phyloP scores from a whole-genome alignment of 345 rosid genomes.

The Mercurialis annua region DNA sequence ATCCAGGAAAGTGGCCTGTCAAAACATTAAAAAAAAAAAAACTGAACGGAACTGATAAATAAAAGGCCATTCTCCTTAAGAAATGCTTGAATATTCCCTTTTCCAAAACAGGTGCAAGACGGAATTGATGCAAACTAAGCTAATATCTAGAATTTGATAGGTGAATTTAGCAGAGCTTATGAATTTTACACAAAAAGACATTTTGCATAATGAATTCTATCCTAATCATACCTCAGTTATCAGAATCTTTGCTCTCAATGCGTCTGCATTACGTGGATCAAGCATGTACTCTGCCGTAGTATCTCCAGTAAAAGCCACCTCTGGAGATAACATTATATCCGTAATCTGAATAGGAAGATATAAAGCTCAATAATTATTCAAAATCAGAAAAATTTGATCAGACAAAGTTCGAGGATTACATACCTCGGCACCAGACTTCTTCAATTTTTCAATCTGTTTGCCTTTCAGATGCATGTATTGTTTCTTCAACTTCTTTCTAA shows the following conservation, averaged over 20 bases:
- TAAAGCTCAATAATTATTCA: slow-evolving; percentile 16
- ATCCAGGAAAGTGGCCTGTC: slow-evolving; percentile 89
- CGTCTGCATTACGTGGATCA: slow-evolving; percentile 92
- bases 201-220: neutral
- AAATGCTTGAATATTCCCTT: neutral
- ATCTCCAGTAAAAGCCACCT: slow-evolving; percentile 94
- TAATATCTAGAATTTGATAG: neutral
- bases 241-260: slow-evolving; percentile 87
- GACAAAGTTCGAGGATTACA: slow-evolving; percentile 13
- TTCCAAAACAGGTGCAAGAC: neutral
- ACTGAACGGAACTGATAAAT: neutral
- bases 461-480: slow-evolving; percentile 87
- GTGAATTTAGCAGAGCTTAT: neutral
- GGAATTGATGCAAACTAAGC: neutral
- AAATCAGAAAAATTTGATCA: neutral
- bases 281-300: slow-evolving; percentile 94
- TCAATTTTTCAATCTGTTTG: slow-evolving; percentile 85
- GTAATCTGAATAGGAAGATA: slow-evolving; percentile 57
- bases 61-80: neutral
- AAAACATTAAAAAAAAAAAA: slow-evolving; percentile 21
- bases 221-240: slow-evolving; percentile 72
- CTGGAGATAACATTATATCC: slow-evolving; percentile 76
- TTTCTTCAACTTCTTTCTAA: slow-evolving; percentile 86
- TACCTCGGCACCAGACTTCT: slow-evolving; percentile 86
- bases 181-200: neutral